Evolutionary conservation across 2,329 filamentous ascomycete species (phyloP), one percentile per base, ranked within the genome.

Genomic region (Trichoderma afroharzianum): DNA sequence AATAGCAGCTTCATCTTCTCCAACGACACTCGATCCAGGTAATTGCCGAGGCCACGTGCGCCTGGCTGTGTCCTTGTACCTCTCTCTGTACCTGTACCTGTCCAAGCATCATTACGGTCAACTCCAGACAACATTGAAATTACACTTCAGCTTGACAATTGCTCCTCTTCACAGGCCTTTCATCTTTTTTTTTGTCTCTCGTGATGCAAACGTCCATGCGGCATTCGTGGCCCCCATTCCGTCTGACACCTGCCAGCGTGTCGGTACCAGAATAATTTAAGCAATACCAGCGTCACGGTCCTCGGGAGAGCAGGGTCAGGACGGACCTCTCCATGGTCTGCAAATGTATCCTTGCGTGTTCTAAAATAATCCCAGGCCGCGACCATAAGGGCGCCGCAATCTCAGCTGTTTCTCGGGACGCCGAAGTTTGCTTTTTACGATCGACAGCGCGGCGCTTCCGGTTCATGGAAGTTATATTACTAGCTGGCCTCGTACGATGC

Each of bases 291-390:
- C 66, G 43, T 26, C 66, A 59, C 43, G 55, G 55, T 50, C 28
- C 66, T 59, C 66, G 55, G 63, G 33, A 55, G 24, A 18, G 14
- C 63, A 67, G 63, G 63, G 63, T 67, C 21, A 67, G 63, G 15
- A 67, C 63, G 50, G 50, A 58, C 63, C 63, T 67, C 63, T 58
- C 11, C 47, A 58, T 30, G 50, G 50, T 24, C 63, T 33, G 21
- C 26, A 24, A n/a, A n/a, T 15, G n/a, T 53, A 61, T 61, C 66
- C 66, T 61, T 61, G 66, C 66, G 57, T 24, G 55, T 62, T 61
- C 57, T 61, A 61, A 68, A 68, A 61, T 68, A 58, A 61, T 66
- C 28, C 47, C 47, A 66, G 66, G 36, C 66, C 66, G 66, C 53
- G 33, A 7, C 57, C 26, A 68, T 61, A 28, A 68, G 66, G 66